Evolutionary conservation across 139 green algal genomes (phyloP).

Genomic region (Chlorella sorokiniana): DNA sequence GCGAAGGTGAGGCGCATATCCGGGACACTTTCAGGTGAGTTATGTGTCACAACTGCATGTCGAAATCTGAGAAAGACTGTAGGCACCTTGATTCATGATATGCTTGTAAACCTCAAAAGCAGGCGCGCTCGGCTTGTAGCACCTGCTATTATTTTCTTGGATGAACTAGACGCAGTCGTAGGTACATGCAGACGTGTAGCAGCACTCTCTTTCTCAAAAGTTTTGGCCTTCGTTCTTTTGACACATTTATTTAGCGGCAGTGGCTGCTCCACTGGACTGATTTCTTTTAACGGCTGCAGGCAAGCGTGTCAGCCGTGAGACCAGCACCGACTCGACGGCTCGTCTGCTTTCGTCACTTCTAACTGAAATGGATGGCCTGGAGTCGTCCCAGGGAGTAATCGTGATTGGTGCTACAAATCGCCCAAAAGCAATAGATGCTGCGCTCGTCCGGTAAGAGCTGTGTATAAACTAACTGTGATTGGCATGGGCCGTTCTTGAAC

Average conservation of each 20-base stretch:
- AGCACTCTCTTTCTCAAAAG: no score
- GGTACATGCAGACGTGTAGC: conserved; percentile 48
- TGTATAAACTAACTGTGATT: not conserved
- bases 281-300: not conserved
- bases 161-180: conserved; percentile 83
- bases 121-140: conserved; percentile 65
- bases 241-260: no score
- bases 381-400: conserved; percentile 69
- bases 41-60: no score
- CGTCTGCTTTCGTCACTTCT: conserved; percentile 80
- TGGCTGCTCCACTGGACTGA: no score
- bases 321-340: not conserved
- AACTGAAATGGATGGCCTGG: conserved; percentile 83
- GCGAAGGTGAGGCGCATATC: conserved; percentile 82
- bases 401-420: conserved; percentile 84
- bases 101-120: no score
- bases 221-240: no score
- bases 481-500: not conserved
- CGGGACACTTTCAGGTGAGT: conserved; percentile 72
- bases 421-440: conserved; percentile 68
- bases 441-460: conserved; percentile 62
- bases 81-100: no score
- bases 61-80: no score
- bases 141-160: conserved; percentile 83
- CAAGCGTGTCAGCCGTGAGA: not conserved